These are phyloP conservation scores for Lentithecium fluviatile DNA, from an alignment of 495 filamentous ascomycete species.

Conservation along the genomic window DNA sequence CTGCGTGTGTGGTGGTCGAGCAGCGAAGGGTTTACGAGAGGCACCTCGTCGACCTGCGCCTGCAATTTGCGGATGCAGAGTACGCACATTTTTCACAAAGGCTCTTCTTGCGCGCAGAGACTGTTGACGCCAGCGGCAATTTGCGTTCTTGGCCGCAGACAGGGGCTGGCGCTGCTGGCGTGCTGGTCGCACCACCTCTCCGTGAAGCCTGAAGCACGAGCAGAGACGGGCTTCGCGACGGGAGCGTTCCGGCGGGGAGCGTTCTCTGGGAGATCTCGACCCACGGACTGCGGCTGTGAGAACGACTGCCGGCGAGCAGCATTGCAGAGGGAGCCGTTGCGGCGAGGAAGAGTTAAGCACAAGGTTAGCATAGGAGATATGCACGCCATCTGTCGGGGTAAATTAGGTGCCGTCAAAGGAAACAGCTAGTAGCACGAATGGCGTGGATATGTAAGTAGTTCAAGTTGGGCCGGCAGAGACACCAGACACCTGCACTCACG, in stretches of 20 bases:
- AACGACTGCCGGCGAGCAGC: neutral
- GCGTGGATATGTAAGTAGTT: no score
- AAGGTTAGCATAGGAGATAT: slow-evolving; percentile 13
- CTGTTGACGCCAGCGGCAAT: neutral
- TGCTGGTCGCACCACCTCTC: slow-evolving; percentile 1
- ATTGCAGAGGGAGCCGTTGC: no score
- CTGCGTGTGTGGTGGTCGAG: neutral
- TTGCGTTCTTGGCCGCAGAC: slow-evolving; percentile 15
- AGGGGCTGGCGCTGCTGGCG: slow-evolving; percentile 8
- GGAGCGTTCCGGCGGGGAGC: slow-evolving; percentile 9
- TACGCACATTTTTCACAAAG: neutral
- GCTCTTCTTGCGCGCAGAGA: neutral
- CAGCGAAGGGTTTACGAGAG: neutral
- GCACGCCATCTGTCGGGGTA: slow-evolving; percentile 2
- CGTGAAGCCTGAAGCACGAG: no score
- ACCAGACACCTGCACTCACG: no score
- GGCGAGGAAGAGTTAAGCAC: slow-evolving; percentile 1
- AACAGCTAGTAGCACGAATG: neutral
- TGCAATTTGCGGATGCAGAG: slow-evolving; percentile 23
- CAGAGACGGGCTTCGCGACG: slow-evolving; percentile 16
- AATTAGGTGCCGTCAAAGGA: slow-evolving; percentile 9
- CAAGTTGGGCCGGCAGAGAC: no score
- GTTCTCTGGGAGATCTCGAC: neutral
- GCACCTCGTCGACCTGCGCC: slow-evolving; percentile 13
- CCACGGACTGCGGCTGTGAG: neutral